Evolutionary conservation across 805 yeast genomes (phyloP), one percentile per base, ranked within the genome.

Genomic region (Wickerhamomyces queroliae): DNA sequence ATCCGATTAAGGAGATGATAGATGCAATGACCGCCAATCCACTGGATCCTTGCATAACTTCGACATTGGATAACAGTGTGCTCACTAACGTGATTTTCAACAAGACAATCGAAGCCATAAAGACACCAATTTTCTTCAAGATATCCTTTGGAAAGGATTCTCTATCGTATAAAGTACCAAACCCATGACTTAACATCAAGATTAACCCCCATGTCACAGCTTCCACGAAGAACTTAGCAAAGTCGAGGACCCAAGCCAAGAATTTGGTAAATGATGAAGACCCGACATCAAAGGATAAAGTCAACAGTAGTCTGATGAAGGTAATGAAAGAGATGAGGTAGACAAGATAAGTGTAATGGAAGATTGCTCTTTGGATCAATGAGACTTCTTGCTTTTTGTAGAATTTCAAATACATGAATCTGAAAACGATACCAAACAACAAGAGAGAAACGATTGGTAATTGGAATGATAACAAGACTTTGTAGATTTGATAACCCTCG

Each of bases 151-250:
- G 37, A 20, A 35, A 26, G 10, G 19, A 17, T 15, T n/a, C 10
- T 3, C 4, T n/a, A 17, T 26, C 29, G 16, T 35, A 35, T 20
- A 35, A 24, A 13, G 37, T 35, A 20, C 37, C 37, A 27, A 13
- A 35, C 7, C 37, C 37, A 20, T 26, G 23, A 35, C 32, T 27
- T n/a, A 27, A 9, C 5, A 8, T 7, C 10, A 35, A 20, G 3
- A 35, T 7, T 3, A 27, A 5, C 11, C 37, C 37, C 32, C 31
- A 26, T n/a, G 28, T 24, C 12, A 35, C 5, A n/a, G 32, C 9
- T 17, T 35, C 37, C 2, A 20, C 8, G 17, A 15, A 12, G 13
- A 7, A 13, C 13, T 4, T 18, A 25, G 20, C 16, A 12, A 16
- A 11, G 8, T 13, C 6, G 5, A 15, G 6, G 13, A 4, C 12